Conservation (phyloP, 805 yeast species). For the Lachancea cidri region DNA sequence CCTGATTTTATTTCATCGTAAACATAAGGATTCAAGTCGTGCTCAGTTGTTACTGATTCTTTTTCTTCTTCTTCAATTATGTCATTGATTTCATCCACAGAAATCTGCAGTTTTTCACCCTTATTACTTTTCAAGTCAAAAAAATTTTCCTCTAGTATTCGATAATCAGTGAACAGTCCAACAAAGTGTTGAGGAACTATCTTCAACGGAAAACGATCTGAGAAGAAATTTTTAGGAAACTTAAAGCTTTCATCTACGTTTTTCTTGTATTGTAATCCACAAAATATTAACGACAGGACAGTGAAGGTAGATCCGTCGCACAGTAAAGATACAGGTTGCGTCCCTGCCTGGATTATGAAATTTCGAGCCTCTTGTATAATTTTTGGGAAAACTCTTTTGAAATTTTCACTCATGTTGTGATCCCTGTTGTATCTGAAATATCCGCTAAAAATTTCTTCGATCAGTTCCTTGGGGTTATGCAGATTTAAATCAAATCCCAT, state of each 20-base stretch:
- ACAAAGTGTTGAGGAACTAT: constrained; percentile 20
- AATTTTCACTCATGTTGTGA: constrained; percentile 23
- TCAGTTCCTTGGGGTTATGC: constrained; percentile 31
- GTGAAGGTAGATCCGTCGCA: constrained; percentile 32
- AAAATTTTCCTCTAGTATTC: constrained; percentile 30
- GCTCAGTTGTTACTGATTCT: neutral
- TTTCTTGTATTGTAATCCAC: constrained; percentile 30
- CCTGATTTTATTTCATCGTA: constrained; percentile 27
- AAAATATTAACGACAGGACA: constrained; percentile 26
- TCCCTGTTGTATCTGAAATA: constrained; percentile 29
- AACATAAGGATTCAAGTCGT: constrained; percentile 15
- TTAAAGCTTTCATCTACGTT: constrained; percentile 23
- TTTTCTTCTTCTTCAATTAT: constrained; percentile 22
- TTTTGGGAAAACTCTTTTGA: constrained; percentile 27
- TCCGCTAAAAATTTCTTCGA: constrained; percentile 33
- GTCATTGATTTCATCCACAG: constrained; percentile 19
- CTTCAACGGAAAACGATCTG: constrained; percentile 22
- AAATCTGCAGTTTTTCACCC: constrained; percentile 25
- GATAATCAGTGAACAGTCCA: constrained; percentile 26
- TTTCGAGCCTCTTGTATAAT: constrained; percentile 31
- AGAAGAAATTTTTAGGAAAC: constrained; percentile 30
- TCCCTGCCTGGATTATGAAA: constrained; percentile 33
- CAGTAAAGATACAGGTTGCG: constrained; percentile 33
- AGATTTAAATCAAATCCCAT: constrained; percentile 33
- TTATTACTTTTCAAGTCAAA: constrained; percentile 33